These are phyloP conservation scores for Fusarium proliferatum DNA, from an alignment of 2,329 filamentous ascomycete genomes.

Conservation along the genomic window DNA sequence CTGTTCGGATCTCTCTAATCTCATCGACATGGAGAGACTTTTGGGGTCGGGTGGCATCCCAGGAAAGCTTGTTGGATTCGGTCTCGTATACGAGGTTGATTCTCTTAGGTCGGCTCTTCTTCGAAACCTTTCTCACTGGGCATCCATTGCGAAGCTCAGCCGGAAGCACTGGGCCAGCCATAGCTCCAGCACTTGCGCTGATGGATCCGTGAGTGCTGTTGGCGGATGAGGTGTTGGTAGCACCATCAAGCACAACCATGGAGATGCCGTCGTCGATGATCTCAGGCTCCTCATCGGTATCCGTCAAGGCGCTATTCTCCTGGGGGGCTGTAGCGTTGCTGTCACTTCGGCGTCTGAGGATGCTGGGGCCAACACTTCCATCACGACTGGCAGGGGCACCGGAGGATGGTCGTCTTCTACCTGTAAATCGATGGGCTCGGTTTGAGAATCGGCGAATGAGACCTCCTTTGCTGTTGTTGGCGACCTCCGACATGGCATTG, in stretches of 20 bases:
- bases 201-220: conserved; percentile 61
- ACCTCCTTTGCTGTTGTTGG: conserved; percentile 60
- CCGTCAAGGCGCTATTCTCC: conserved; percentile 58
- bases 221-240: conserved; percentile 59
- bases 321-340: conserved; percentile 79
- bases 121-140: conserved; percentile 83
- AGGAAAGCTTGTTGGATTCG: conserved; percentile 86
- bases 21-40: conserved; percentile 96
- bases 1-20: conserved; percentile 88
- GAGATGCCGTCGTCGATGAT: conserved; percentile 48
- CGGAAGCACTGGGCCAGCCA: conserved; percentile 79
- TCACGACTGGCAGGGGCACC: conserved; percentile 82
- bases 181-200: conserved; percentile 55
- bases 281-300: conserved; percentile 64
- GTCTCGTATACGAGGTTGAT: conserved; percentile 80
- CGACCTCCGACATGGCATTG: conserved; percentile 63
- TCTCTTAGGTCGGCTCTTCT: conserved; percentile 76
- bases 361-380: conserved; percentile 87
- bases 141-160: conserved; percentile 82
- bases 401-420: conserved; percentile 79
- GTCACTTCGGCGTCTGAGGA: conserved; percentile 88
- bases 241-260: conserved; percentile 56
- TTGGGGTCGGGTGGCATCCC: conserved; percentile 81
- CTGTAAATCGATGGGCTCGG: conserved; percentile 76
- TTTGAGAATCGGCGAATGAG: conserved; percentile 89